Evolutionary conservation across 176 grass and related monocot genomes (phyloP).

Genomic region (Urochloa ruziziensis): DNA sequence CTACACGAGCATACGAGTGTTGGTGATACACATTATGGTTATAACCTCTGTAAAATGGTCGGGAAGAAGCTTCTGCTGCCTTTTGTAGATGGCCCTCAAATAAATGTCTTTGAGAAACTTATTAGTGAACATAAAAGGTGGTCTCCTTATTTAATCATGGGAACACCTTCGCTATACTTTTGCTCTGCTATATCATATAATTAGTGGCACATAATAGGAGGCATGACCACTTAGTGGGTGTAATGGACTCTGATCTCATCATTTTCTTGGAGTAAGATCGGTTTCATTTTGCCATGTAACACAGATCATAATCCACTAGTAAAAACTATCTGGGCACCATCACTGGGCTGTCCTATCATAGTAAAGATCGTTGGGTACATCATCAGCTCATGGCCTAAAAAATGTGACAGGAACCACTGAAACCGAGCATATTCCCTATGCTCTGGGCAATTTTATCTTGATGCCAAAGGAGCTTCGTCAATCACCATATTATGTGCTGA

Average conservation of each 20-base stretch:
- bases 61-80: not conserved
- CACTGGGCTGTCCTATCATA: not conserved
- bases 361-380: conserved; percentile 24
- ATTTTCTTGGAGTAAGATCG: conserved; percentile 1
- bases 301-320: not conserved
- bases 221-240: not conserved
- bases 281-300: not conserved
- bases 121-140: not conserved
- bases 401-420: not conserved
- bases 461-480: not conserved
- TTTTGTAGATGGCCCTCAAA: not conserved
- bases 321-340: not conserved
- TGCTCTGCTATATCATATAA: not conserved
- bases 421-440: not conserved
- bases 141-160: not conserved
- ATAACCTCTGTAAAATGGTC: not conserved
- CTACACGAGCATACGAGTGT: too few species aligned
- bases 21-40: not conserved
- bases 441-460: not conserved
- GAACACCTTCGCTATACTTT: not conserved
- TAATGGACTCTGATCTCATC: conserved; percentile 20
- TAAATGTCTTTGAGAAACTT: not conserved
- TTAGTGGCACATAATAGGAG: not conserved
- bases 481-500: not conserved
- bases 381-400: not conserved